These are phyloP conservation scores for Botrytis tulipae DNA, from an alignment of 2,329 filamentous ascomycete species.

Conservation along the genomic window DNA sequence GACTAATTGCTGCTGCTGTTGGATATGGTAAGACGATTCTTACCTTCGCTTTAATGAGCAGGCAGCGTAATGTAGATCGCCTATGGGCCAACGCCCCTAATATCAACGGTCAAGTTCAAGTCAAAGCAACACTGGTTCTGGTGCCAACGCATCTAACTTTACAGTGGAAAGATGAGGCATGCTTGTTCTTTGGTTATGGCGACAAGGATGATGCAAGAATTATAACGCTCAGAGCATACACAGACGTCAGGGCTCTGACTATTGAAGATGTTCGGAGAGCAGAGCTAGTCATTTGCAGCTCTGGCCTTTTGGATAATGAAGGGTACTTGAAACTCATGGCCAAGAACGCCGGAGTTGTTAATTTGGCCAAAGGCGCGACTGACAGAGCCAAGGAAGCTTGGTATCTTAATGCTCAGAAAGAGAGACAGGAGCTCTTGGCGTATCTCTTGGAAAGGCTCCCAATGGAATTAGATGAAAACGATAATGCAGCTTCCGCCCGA, in stretches of 20 bases:
- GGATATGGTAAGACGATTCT: slow-evolving; percentile 67
- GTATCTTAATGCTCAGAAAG: background rate
- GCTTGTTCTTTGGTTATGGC: slow-evolving; percentile 39
- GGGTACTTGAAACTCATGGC: background rate
- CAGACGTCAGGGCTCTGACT: slow-evolving; percentile 6
- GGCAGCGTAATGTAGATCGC: background rate
- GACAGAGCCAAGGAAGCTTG: slow-evolving; percentile 7
- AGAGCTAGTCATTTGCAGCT: background rate
- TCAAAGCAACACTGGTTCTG: slow-evolving; percentile 59
- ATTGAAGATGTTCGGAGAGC: slow-evolving; percentile 7
- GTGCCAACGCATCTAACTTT: slow-evolving; percentile 53
- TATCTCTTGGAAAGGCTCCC: background rate
- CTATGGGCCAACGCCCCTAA: background rate
- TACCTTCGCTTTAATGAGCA: slow-evolving; percentile 28
- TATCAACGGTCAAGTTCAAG: slow-evolving; percentile 33
- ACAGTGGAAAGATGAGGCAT: slow-evolving; percentile 57
- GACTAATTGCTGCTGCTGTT: slow-evolving; percentile 62
- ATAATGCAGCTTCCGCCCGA: background rate
- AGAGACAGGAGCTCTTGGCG: background rate
- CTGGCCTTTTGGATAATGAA: background rate
- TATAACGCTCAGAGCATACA: slow-evolving; percentile 45
- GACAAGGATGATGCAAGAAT: background rate
- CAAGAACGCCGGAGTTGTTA: background rate
- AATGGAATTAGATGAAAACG: background rate
- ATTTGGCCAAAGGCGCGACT: background rate